Base-by-base conservation (phyloP, 371 early-diverging fungal species). In the Catenaria anguillulae region DNA sequence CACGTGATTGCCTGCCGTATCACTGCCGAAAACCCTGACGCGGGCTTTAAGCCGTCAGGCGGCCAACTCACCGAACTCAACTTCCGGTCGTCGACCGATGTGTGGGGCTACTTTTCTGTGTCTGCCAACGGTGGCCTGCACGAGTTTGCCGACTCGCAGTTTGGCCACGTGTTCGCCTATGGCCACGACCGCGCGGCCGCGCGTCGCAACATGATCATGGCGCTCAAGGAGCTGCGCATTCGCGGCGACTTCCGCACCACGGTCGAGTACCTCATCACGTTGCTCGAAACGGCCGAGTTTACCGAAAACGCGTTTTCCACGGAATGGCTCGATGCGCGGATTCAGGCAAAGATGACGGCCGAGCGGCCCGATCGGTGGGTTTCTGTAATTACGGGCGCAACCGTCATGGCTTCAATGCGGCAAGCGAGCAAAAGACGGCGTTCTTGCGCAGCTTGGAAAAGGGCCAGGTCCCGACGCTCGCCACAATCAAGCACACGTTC, bases 11-110 rank as follows among this genome's bases (percentile, higher is more conserved):
- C 95, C 24, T 88, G 90, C 65, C 88, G 99, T 73, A 96, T 99
- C 69, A 97, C 96, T 10, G 99, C 99, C n/a, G 99, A 99, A 75
- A 96, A 96, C 73, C 97, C 97, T 34, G 94, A 97, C 71, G 96
- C 94, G 52, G 95, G 93, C 23, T 98, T 99, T 82, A 91, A 93
- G 75, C 99, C 99, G 50, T 89, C 88, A 64, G 85, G 87, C 59
- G 99, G 99, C 65, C 88, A 86, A 74, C 84, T 98, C 75, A 85
- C 89, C 64, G 92, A 92, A 70, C 87, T 99, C 62, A 95, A 93
- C 72, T 97, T 97, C 78, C 76, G 90, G 56, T 86, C 86, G 60
- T 88, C 87, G 71, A 85, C 85, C 60, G 94, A 97, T 64, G 96
- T 93, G 45, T 96, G 95, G 93, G 97, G 97, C 50, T 99, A 99